Conservation (phyloP, 2,329 filamentous ascomycete species). For the Microsporum audouinii region DNA sequence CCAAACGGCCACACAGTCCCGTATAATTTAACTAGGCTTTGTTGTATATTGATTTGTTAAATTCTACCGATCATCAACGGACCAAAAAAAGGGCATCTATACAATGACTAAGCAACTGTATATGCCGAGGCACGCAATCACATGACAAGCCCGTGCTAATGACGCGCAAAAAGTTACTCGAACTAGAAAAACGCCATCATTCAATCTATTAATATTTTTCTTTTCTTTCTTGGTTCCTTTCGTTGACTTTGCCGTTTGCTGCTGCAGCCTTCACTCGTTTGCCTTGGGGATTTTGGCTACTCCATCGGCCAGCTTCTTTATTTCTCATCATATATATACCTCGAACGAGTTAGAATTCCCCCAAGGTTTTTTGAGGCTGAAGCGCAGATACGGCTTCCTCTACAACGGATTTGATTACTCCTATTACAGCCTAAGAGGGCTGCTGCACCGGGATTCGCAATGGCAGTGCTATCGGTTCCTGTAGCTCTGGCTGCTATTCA, state of each 20-base stretch:
- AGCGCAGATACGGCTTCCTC: background rate
- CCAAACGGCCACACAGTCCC: too few species aligned
- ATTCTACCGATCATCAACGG: too few species aligned
- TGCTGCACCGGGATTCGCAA: background rate
- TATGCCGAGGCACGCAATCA: background rate
- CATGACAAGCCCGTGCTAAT: background rate
- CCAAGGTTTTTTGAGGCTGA: background rate
- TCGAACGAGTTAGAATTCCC: background rate
- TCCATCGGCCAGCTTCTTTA: background rate
- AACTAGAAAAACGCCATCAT: background rate
- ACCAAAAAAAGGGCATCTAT: background rate
- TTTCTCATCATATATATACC: background rate
- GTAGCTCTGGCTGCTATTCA: background rate
- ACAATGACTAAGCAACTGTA: background rate
- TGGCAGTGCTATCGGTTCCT: constrained; percentile 2
- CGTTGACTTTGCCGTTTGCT: background rate
- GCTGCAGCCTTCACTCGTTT: background rate
- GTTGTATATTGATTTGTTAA: too few species aligned
- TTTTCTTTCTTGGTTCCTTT: background rate
- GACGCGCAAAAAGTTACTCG: background rate
- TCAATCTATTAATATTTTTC: background rate
- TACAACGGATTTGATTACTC: background rate
- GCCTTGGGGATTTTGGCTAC: background rate
- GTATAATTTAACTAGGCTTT: too few species aligned
- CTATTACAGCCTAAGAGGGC: background rate